Percentiles rank a stretch among this genome's conserved stretches.
phyloP scores from a whole-genome alignment of 2,329 filamentous ascomycete genomes.

The Capronia coronata region DNA sequence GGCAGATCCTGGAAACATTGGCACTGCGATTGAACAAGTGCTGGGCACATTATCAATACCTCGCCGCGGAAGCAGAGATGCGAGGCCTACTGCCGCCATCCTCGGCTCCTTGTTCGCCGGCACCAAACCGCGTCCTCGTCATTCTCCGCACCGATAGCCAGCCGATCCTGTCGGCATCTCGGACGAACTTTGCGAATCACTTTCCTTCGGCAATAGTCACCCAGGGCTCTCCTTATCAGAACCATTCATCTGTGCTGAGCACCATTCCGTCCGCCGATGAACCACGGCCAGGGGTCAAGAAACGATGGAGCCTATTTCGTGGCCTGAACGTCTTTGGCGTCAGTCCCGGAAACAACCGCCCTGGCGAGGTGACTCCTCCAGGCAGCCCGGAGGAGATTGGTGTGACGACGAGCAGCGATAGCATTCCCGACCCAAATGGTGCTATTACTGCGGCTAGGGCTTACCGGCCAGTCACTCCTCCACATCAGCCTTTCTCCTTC shows the following conservation, averaged over 20 bases:
- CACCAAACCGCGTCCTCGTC: constrained; percentile 76
- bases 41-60: constrained; percentile 74
- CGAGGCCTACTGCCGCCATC: constrained; percentile 56
- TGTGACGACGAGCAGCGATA: constrained; percentile 1
- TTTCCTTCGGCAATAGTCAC: constrained; percentile 36
- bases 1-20: constrained; percentile 62
- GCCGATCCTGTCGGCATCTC: constrained; percentile 47
- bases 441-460: constrained; percentile 30
- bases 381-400: constrained; percentile 32
- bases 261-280: constrained; percentile 28
- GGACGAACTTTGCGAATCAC: constrained; percentile 60
- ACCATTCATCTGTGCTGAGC: constrained; percentile 35
- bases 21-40: constrained; percentile 61
- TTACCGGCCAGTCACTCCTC: constrained; percentile 34
- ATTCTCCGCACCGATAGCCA: constrained; percentile 77
- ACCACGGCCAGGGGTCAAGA: constrained; percentile 31
- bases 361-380: constrained; percentile 39
- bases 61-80: constrained; percentile 60
- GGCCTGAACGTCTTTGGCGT: constrained; percentile 42
- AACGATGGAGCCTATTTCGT: constrained; percentile 48
- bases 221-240: constrained; percentile 33
- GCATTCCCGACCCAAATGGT: constrained; percentile 14
- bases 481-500: constrained; percentile 55
- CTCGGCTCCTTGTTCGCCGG: constrained; percentile 74
- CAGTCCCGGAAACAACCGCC: constrained; percentile 39